Evolutionary conservation across 768 basidiomycete genomes (phyloP), one percentile per base, ranked within the genome.

Genomic region (Serpula lacrymans): DNA sequence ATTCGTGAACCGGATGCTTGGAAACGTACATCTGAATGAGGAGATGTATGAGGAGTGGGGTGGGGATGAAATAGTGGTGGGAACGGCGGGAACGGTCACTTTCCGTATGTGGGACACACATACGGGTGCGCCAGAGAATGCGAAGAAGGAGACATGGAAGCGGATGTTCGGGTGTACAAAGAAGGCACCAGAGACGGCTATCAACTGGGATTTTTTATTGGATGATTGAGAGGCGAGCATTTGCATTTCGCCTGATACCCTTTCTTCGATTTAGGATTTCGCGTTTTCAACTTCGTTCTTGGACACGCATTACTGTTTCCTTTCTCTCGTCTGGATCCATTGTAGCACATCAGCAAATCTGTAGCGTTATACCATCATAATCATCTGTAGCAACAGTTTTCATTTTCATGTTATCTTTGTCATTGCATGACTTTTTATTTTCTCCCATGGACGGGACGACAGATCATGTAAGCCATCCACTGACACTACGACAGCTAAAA

Each of bases 91-190:
- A 13, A 62, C 58, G 30, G 71, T 88, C 41, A 75, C 71, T 3
- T 83, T 88, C 59, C 77, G 78, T 22, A 87, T 87, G 84, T 88
- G 86, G 86, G 83, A 88, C 58, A 72, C 83, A 39, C 72, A 74
- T 46, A 77, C 78, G 12, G 71, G 75, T 48, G 70, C 76, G 32
- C 79, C 84, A 14, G 86, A 88, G 58, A 77, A 73, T 33, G 42
- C 64, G 33, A 75, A 74, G 41, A 79, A 74, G 57, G 86, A 88
- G 62, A 64, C 71, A 2, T 57, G 81, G 48, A 82, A 77, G 57
- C 72, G 83, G 34, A 67, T 85, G 44, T 82, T 85, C 54, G 68
- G 80, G 29, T 76, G 76, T 57, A 52, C 68, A 9, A 76, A 70
- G 52, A 82, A 72, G 57, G 63, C 68, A 31, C 74, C 77, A 6